These are phyloP conservation scores for Ophiostoma fasciatum DNA, from an alignment of 2,329 filamentous ascomycete species.

Conservation along the genomic window DNA sequence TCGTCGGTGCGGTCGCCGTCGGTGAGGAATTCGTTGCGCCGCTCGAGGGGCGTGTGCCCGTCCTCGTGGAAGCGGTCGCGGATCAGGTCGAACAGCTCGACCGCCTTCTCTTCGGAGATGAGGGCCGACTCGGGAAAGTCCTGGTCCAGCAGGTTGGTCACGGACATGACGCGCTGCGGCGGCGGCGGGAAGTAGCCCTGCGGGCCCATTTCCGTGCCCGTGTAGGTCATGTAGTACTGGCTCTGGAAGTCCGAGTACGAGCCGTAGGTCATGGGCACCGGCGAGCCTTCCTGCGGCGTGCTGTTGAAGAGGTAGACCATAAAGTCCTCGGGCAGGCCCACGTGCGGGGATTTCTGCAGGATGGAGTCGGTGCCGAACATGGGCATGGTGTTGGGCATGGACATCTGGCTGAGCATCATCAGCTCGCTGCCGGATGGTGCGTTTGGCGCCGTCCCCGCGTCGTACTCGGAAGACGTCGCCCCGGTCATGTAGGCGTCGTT, in stretches of 20 bases:
- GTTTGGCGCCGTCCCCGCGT: constrained; percentile 27
- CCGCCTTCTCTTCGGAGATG: constrained; percentile 76
- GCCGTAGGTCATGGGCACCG: constrained; percentile 24
- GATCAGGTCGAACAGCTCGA: constrained; percentile 71
- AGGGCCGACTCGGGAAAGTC: constrained; percentile 64
- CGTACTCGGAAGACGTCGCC: constrained; percentile 28
- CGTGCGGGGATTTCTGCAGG: constrained; percentile 68
- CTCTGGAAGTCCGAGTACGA: constrained; percentile 39
- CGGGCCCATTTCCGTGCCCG: constrained; percentile 30
- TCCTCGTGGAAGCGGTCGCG: constrained; percentile 68
- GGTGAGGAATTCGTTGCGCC: constrained; percentile 61
- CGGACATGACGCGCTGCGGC: constrained; percentile 73
- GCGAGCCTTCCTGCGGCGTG: constrained; percentile 32
- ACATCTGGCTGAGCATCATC: constrained; percentile 48
- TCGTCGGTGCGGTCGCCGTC: constrained; percentile 60
- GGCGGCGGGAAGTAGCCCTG: constrained; percentile 42
- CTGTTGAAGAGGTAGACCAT: constrained; percentile 73
- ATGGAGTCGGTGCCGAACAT: constrained; percentile 76
- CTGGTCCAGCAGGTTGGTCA: constrained; percentile 71
- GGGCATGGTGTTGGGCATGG: constrained; percentile 55
- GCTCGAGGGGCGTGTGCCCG: constrained; percentile 56
- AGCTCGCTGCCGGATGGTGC: constrained; percentile 37
- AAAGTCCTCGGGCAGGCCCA: constrained; percentile 73
- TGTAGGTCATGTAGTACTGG: constrained; percentile 34
- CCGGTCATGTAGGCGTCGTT: constrained; percentile 20